Evolutionary conservation across 176 grass and related monocot species (phyloP), one percentile per base, ranked within the genome.

Genomic region (Avena eriantha): DNA sequence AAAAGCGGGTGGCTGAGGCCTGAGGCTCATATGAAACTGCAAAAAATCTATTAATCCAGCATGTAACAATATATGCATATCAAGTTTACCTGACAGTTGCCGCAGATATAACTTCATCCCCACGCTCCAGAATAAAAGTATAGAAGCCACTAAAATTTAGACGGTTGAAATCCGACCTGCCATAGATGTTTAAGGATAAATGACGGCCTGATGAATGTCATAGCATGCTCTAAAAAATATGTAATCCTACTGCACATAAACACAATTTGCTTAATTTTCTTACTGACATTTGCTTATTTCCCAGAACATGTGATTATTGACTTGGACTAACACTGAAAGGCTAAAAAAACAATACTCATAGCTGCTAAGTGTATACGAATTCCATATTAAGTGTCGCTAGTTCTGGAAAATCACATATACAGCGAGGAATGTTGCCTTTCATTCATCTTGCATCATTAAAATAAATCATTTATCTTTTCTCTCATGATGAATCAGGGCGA

Each of bases 111-210:
- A 98, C 93, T 96, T 98, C 97, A 83, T 94, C 97, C 84, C 93
- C 90, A 43, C 80, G 80, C 80, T 98, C 94, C 82, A 98, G 87
- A 72, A 98, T 86, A 88, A 98, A 96, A 41, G 97, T 86, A 81
- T 98, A 96, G 87, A 98, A 98, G 23, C 89, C 90, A 77, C 88
- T 86, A 78, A 95, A 98, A 82, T 98, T 82, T 88, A 98, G 87
- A 80, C 97, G 87, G 87, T 71, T 91, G 92, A 96, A 91, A 93
- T 98, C 87, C 18, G 97, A 98, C 66, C 97, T 98, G 88, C 81
- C 87, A 74, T 41, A 81, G 29, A 84, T 43, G 80, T 76, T 73
- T 86, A n/a, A 86, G 26, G 80, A 58, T 85, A 50, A 47, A 51
- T 53, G 43, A 73, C 43, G n/a, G 29, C 10, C 56, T 75, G 46